Evolutionary conservation across 2,329 filamentous ascomycete genomes (phyloP).

Genomic region (Monilinia laxa): DNA sequence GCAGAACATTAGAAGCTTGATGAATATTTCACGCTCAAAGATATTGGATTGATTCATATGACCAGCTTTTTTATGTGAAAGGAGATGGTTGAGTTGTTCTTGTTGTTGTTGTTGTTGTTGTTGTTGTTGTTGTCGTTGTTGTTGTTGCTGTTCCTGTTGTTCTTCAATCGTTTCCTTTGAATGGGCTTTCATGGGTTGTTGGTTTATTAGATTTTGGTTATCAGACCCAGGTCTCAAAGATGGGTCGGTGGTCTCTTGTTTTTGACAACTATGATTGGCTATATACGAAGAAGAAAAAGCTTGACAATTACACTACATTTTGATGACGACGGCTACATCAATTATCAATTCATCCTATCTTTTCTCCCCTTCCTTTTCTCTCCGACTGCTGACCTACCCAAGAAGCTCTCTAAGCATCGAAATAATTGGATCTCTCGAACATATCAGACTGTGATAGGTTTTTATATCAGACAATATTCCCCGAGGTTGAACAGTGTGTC

Average conservation of each 20-base stretch:
- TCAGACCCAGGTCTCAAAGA: slow-evolving; percentile 1
- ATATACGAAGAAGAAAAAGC: background rate
- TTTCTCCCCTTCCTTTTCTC: background rate
- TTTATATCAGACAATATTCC: background rate
- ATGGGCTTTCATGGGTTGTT: background rate
- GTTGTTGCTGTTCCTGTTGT: background rate
- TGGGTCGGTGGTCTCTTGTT: background rate
- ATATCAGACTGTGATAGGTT: background rate
- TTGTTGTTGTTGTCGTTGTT: background rate
- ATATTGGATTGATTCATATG: background rate
- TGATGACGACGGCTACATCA: slow-evolving; percentile 10
- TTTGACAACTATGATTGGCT: slow-evolving; percentile 8
- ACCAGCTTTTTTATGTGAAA: background rate
- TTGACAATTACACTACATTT: background rate
- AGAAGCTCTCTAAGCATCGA: too few relatives aligned
- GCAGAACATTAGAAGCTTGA: background rate
- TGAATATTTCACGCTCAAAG: background rate
- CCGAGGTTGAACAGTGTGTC: background rate
- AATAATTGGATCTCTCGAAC: background rate
- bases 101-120: background rate
- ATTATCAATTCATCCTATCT: slow-evolving; percentile 8
- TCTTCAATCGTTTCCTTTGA: slow-evolving; percentile 8
- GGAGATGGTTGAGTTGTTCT: background rate
- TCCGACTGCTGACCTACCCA: too few relatives aligned
- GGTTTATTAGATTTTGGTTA: slow-evolving; percentile 9